Conservation (phyloP, 2,329 filamentous ascomycete genomes). For the Colletotrichum godetiae region DNA sequence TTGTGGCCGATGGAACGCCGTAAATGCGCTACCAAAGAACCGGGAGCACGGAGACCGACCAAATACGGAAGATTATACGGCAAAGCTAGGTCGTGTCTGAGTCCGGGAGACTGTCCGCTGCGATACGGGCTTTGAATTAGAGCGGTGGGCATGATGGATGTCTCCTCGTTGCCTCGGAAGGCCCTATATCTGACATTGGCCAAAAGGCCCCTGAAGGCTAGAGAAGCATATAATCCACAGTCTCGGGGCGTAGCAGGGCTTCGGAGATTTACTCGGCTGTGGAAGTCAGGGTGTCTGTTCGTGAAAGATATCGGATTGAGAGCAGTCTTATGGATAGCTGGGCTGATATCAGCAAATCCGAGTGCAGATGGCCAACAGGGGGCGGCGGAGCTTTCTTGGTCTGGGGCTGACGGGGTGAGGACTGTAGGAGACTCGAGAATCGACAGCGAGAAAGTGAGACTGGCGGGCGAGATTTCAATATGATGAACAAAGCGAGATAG, state of each 20-base stretch:
- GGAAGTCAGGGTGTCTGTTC: not conserved
- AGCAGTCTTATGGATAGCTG: not conserved
- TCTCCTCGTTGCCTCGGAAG: not conserved
- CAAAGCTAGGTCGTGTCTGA: not conserved
- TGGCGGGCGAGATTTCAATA: not conserved
- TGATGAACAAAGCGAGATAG: conserved; percentile 22
- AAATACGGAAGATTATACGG: not conserved
- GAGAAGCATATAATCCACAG: not conserved
- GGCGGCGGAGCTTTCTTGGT: conserved; percentile 3
- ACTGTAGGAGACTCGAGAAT: not conserved
- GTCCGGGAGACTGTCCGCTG: not conserved
- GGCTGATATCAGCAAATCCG: not conserved
- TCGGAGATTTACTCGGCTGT: conserved; percentile 21
- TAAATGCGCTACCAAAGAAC: not conserved
- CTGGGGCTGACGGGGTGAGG: conserved; percentile 12
- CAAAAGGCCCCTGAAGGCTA: not conserved
- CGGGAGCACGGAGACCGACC: not conserved
- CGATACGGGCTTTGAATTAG: not conserved
- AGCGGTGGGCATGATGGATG: not conserved
- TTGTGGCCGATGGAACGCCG: not conserved
- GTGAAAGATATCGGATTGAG: not conserved
- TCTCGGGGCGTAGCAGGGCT: conserved; percentile 24
- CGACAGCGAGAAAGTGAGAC: not conserved
- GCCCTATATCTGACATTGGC: not conserved
- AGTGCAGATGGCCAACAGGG: not conserved